These are phyloP conservation scores for Coemansia interrupta DNA, from an alignment of 192 early-diverging fungal species.

Conservation along the genomic window DNA sequence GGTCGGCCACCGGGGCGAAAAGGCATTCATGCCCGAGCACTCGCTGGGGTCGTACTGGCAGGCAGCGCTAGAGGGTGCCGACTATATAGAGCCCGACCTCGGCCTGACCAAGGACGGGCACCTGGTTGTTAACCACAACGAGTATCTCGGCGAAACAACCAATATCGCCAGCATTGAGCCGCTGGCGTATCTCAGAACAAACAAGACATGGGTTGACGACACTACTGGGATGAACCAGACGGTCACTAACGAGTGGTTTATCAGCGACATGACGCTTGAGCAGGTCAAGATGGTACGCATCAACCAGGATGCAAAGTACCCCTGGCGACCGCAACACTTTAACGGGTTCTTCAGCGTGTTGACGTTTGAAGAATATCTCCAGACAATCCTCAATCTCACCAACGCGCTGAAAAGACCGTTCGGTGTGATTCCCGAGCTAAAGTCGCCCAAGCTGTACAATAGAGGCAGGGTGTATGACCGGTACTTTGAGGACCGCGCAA, in stretches of 20 bases:
- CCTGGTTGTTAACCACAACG: slow-evolving; percentile 53
- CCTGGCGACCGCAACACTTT: slow-evolving; percentile 43
- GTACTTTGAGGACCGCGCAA: slow-evolving; percentile 51
- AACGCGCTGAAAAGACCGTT: slow-evolving; percentile 28
- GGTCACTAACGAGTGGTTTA: slow-evolving; percentile 45
- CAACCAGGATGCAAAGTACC: slow-evolving; percentile 20
- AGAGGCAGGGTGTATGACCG: slow-evolving; percentile 19
- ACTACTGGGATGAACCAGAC: slow-evolving; percentile 2
- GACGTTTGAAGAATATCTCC: slow-evolving; percentile 51
- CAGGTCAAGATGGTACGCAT: slow-evolving; percentile 34
- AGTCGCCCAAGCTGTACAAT: slow-evolving; percentile 50
- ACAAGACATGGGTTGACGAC: slow-evolving; percentile 34
- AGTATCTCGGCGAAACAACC: slow-evolving; percentile 43
- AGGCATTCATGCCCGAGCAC: slow-evolving; percentile 54
- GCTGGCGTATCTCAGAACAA: slow-evolving; percentile 26
- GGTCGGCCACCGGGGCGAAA: slow-evolving; percentile 52
- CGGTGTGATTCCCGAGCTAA: slow-evolving; percentile 49
- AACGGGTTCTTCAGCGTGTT: slow-evolving; percentile 36
- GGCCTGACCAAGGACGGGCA: slow-evolving; percentile 46
- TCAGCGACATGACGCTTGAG: slow-evolving; percentile 42
- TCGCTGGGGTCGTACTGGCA: slow-evolving; percentile 49
- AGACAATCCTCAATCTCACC: slow-evolving; percentile 36
- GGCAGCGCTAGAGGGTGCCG: slow-evolving; percentile 45
- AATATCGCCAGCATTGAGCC: slow-evolving; percentile 23
- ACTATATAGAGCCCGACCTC: slow-evolving; percentile 51